Evolutionary conservation across 2,329 filamentous ascomycete species (phyloP).

Genomic region (Ploettnerulaceae sp.): DNA sequence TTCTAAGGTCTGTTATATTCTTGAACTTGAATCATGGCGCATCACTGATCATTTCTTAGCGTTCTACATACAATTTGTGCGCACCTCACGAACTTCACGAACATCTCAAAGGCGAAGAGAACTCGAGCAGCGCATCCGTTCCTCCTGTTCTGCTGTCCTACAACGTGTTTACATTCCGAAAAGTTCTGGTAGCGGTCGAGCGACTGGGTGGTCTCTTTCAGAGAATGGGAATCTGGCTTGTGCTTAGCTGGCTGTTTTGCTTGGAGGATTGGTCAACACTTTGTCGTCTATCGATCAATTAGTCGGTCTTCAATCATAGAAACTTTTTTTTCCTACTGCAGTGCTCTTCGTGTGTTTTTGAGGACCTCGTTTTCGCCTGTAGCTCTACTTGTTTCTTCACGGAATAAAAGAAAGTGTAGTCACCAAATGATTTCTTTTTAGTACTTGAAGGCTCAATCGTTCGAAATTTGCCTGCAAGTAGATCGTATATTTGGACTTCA

Average conservation of each 20-base stretch:
- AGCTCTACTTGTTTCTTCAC: constrained; percentile 25
- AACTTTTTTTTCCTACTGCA: constrained; percentile 26
- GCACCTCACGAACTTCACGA: constrained; percentile 34
- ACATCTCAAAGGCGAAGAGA: constrained; percentile 32
- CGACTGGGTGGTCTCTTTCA: constrained; percentile 31
- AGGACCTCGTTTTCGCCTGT: constrained; percentile 20
- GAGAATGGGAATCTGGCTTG: constrained; percentile 28
- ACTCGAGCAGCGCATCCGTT: constrained; percentile 28
- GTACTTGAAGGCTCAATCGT: no score
- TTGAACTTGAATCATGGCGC: background rate
- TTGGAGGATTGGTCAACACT: constrained; percentile 30
- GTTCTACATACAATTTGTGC: constrained; percentile 27
- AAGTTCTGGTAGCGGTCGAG: constrained; percentile 35
- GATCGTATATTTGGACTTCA: no score
- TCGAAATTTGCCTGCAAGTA: no score
- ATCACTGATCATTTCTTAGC: constrained; percentile 12
- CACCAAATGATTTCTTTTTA: background rate
- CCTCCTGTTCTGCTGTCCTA: constrained; percentile 29
- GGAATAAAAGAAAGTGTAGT: constrained; percentile 14
- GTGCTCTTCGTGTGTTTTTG: constrained; percentile 24
- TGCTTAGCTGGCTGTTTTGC: constrained; percentile 31
- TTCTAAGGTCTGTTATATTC: constrained; percentile 71
- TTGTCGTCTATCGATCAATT: constrained; percentile 31
- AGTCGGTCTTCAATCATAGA: constrained; percentile 32
- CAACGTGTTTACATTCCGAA: constrained; percentile 33